Evolutionary conservation across 2,329 filamentous ascomycete genomes (phyloP), one percentile per base, ranked within the genome.

Genomic region (Bipolaris bicolor): DNA sequence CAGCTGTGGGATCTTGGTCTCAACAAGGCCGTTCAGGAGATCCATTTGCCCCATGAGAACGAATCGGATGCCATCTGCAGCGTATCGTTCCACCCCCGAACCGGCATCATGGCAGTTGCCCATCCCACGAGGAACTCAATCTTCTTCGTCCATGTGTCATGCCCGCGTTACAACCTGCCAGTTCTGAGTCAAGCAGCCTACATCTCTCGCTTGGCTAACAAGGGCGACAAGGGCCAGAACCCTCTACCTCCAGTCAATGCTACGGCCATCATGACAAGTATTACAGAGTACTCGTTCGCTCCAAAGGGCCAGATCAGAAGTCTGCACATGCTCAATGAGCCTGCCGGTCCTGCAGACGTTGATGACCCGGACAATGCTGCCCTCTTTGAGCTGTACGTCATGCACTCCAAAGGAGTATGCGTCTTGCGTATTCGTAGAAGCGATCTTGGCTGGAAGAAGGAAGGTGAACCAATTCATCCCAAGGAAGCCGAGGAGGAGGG

Each of bases 21-120:
- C 33, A 90, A 90, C 65, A 97, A 97, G 79, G 91, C 93, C 29
- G 95, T 99, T 36, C 94, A 99, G 76, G 95, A 99, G 80, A 89
- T 99, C 76, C 95, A 97, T 75, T 87, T 99, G 55, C 95, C 95
- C 1, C 94, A 99, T 74, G 91, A 91, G 79, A 96, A 95, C 73
- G 94, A 98, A 75, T 96, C 92, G 3, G 94, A 97, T 77, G 92
- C 92, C n/a, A 94, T 98, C 60, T 99, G 95, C 83, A 98, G 93
- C 74, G 90, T 99, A 73, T 89, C 90, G 73, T 99, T 98, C 76
- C 93, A 99, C 75, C 90, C 95, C 5, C 85, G 88, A 62, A 95
- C 93, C 29, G 93, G 94, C 56, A 96, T 98, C 80, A 90, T 99
- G 72, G 87, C 96, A 60, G 90, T 99, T 59, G 96, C 94, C 34